Evolutionary conservation across 2,329 filamentous ascomycete species (phyloP).

Genomic region (Nannizziopsis arthrosporioides): DNA sequence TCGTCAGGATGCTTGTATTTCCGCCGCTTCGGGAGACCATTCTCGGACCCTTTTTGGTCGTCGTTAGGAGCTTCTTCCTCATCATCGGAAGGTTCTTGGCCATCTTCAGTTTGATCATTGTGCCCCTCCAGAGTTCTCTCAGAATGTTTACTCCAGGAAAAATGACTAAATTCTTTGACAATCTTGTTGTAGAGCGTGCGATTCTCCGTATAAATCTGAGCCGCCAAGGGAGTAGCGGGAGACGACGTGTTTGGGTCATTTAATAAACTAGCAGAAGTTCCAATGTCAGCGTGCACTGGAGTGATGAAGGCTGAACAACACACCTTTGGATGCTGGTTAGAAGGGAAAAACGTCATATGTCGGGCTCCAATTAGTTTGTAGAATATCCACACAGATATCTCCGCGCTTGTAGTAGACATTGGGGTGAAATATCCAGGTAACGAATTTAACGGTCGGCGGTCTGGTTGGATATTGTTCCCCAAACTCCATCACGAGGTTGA

Average conservation of each 20-base stretch:
- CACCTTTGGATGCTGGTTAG: constrained; percentile 96
- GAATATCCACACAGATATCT: constrained; percentile 88
- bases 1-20: too few relatives aligned
- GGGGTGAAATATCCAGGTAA: constrained; percentile 97
- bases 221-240: constrained; percentile 93
- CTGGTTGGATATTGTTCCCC: constrained; percentile 99
- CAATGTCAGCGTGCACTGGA: constrained; percentile 3
- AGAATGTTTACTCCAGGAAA: too few relatives aligned
- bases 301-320: not conserved
- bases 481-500: constrained; percentile 96
- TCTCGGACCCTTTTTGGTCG: too few relatives aligned
- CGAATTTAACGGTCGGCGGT: constrained; percentile 93
- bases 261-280: constrained; percentile 52
- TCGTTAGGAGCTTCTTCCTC: too few relatives aligned
- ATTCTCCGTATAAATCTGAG: constrained; percentile 97
- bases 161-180: constrained; percentile 61
- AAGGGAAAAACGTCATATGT: constrained; percentile 98
- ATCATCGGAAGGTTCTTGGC: too few relatives aligned
- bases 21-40: too few relatives aligned
- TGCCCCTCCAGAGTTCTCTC: too few relatives aligned
- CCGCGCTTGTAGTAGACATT: constrained; percentile 89
- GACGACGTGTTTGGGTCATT: constrained; percentile 99
- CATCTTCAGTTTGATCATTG: too few relatives aligned
- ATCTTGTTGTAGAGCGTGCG: constrained; percentile 91
- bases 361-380: constrained; percentile 97